Conservation (phyloP, 176 grass and related monocot species). For the Eragrostis nindensis region DNA sequence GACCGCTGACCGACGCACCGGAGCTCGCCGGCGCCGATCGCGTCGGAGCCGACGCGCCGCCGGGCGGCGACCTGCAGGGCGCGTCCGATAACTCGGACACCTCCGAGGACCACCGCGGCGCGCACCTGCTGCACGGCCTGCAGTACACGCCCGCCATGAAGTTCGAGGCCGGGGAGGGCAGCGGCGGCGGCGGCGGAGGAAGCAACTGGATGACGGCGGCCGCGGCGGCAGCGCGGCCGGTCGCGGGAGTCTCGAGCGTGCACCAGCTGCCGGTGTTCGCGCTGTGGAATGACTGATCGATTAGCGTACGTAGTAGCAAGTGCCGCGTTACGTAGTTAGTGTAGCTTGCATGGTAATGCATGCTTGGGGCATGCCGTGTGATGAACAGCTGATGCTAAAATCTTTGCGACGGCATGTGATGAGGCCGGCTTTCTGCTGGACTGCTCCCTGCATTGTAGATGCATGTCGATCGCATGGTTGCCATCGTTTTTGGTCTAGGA, state of each 20-base stretch:
- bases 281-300: conserved; percentile 57
- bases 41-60: not conserved
- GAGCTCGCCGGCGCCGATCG: not conserved
- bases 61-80: not conserved
- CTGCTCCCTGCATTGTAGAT: too few species aligned
- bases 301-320: not conserved
- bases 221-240: conserved; percentile 7
- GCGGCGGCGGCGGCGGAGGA: conserved; percentile 6
- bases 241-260: conserved; percentile 5
- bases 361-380: not conserved
- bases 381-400: too few species aligned
- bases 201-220: conserved; percentile 48
- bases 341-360: conserved; percentile 12
- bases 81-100: conserved; percentile 49
- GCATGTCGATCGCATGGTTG: conserved; percentile 25
- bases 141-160: conserved; percentile 59
- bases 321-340: not conserved
- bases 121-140: conserved; percentile 53
- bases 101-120: conserved; percentile 41
- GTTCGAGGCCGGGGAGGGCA: conserved; percentile 60
- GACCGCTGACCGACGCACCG: not conserved
- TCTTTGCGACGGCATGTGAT: too few species aligned
- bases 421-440: too few species aligned
- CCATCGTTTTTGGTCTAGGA: conserved; percentile 15
- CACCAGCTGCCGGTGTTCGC: conserved; percentile 64